These are phyloP conservation scores for Leccinum griseonigrum DNA, from an alignment of 1,284 basidiomycete species.

Conservation along the genomic window DNA sequence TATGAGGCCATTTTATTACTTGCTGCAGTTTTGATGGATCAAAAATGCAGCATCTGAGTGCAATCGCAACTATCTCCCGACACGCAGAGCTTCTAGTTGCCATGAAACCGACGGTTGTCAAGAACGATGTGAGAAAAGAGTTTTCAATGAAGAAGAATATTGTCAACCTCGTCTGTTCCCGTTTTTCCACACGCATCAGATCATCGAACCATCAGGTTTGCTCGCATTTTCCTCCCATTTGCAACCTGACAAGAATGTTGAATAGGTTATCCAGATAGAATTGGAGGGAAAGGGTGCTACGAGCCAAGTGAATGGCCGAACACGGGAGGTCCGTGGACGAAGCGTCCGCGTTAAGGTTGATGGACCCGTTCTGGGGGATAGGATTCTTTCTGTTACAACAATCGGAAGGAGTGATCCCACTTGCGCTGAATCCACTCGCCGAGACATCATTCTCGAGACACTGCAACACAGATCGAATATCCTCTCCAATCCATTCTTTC, in stretches of 20 bases:
- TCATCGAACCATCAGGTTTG: conserved; percentile 34
- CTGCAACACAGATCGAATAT: conserved; percentile 37
- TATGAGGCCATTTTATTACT: conserved; percentile 4
- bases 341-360: background rate
- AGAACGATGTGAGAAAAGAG: conserved; percentile 42
- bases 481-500: conserved; percentile 43
- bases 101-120: conserved; percentile 37
- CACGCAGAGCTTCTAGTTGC: conserved; percentile 38
- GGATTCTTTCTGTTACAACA: conserved; percentile 27
- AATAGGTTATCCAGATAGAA: conserved; percentile 24
- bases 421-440: conserved; percentile 38
- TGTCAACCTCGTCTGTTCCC: conserved; percentile 36
- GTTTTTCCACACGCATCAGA: conserved; percentile 43
- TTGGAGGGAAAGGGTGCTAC: conserved; percentile 1
- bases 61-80: conserved; percentile 39
- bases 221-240: background rate
- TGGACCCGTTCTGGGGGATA: background rate
- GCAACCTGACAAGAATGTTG: background rate
- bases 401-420: conserved; percentile 44
- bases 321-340: background rate
- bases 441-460: conserved; percentile 33
- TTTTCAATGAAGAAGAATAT: conserved; percentile 26
- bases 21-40: background rate
- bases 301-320: background rate
- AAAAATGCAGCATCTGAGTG: conserved; percentile 35